A percentile compares a stretch with the other conserved stretches of the same genome.
phyloP scores from a whole-genome alignment of 2,329 filamentous ascomycete species.

The Parascedosporium putredinis region DNA sequence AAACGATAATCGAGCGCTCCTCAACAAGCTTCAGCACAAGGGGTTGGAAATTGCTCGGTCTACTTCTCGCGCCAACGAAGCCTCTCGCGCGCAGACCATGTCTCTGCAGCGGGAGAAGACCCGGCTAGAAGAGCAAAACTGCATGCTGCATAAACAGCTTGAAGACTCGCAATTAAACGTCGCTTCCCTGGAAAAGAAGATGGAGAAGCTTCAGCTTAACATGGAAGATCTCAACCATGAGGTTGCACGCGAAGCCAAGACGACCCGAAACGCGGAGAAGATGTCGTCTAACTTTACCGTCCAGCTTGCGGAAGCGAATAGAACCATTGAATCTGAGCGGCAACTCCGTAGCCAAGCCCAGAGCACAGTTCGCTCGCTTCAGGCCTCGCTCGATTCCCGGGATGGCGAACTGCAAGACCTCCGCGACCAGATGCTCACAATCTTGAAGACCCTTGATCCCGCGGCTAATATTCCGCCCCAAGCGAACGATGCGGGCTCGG shows the following conservation, averaged over 20 bases:
- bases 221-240: conserved; percentile 91
- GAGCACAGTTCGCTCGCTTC: conserved; percentile 70
- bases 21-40: conserved; percentile 97
- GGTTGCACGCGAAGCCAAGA: conserved; percentile 79
- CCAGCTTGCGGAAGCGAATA: conserved; percentile 80
- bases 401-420: conserved; percentile 74
- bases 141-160: conserved; percentile 70
- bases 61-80: conserved; percentile 74
- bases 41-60: conserved; percentile 91
- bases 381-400: conserved; percentile 65
- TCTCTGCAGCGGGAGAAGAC: conserved; percentile 74
- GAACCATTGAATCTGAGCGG: conserved; percentile 80
- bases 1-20: conserved; percentile 87
- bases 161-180: conserved; percentile 76
- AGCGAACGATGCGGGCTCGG: conserved; percentile 37
- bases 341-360: conserved; percentile 80
- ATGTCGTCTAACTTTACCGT: conserved; percentile 67
- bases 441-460: conserved; percentile 82
- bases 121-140: conserved; percentile 72
- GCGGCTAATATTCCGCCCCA: conserved; percentile 55
- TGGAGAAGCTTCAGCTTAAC: conserved; percentile 80
- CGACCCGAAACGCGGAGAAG: conserved; percentile 83
- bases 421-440: conserved; percentile 65
- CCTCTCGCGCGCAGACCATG: conserved; percentile 64
- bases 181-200: conserved; percentile 81